phyloP scores from a whole-genome alignment of 1,284 basidiomycete species.

The Malassezia nana region DNA sequence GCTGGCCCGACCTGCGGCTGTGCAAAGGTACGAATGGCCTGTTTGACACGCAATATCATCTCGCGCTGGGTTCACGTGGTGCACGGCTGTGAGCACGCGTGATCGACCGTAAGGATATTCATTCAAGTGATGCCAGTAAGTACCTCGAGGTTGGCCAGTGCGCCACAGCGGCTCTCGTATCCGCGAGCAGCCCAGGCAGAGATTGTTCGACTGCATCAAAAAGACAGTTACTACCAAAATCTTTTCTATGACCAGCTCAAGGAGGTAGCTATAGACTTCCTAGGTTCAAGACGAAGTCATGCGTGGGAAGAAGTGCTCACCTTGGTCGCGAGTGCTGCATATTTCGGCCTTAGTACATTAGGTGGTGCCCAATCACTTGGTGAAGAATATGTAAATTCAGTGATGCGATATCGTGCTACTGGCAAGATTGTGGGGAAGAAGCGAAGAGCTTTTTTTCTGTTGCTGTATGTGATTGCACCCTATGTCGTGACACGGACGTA shows the following conservation, averaged over 20 bases:
- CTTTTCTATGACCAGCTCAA: constrained; percentile 38
- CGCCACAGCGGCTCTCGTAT: constrained; percentile 27
- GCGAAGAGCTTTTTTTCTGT: constrained; percentile 37
- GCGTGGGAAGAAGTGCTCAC: constrained; percentile 30
- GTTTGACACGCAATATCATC: background rate
- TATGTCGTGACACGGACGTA: constrained; percentile 32
- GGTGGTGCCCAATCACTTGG: constrained; percentile 49
- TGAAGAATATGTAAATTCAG: constrained; percentile 49
- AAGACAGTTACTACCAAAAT: constrained; percentile 46
- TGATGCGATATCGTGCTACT: constrained; percentile 37
- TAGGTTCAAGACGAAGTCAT: constrained; percentile 45
- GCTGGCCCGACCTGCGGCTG: background rate
- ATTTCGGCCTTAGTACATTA: constrained; percentile 42
- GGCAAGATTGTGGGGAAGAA: constrained; percentile 29
- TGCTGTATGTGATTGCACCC: constrained; percentile 38
- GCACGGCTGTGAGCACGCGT: background rate
- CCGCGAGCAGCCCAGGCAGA: constrained; percentile 46
- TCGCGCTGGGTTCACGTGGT: background rate
- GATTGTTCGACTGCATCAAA: constrained; percentile 49
- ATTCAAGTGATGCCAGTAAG: background rate
- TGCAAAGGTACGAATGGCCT: background rate
- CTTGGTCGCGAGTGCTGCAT: constrained; percentile 34
- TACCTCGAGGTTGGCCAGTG: background rate
- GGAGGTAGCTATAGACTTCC: constrained; percentile 34
- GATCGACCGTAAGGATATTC: background rate